phyloP scores from a whole-genome alignment of 2,329 filamentous ascomycete species.

The Byssoonygena ceratinophila region DNA sequence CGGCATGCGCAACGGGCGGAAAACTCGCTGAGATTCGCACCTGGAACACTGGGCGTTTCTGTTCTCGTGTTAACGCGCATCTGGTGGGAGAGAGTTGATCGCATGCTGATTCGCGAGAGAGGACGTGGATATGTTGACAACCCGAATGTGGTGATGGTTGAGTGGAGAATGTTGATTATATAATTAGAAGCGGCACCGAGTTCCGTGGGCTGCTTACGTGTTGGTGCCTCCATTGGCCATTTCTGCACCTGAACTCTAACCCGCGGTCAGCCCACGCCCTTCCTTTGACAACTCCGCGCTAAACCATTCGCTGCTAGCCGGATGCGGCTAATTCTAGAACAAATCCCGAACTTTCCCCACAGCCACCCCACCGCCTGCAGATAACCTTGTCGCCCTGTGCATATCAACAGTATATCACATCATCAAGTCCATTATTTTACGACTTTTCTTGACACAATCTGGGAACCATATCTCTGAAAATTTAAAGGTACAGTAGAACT shows the following conservation, averaged over 20 bases:
- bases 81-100: background rate
- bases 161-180: background rate
- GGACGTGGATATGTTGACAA: background rate
- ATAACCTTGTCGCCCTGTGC: background rate
- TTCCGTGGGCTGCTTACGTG: background rate
- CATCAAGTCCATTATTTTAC: no score
- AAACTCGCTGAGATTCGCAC: background rate
- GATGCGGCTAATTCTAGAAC: slow-evolving; percentile 6
- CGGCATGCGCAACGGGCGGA: background rate
- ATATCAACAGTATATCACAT: background rate
- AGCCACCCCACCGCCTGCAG: background rate
- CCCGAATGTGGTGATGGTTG: no score
- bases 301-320: background rate
- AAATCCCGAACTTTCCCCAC: background rate
- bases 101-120: background rate
- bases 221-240: background rate
- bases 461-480: no score
- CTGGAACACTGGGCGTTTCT: background rate
- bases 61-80: slow-evolving; percentile 5
- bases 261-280: background rate
- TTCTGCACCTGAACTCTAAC: background rate
- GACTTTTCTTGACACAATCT: no score
- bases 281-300: slow-evolving; percentile 8
- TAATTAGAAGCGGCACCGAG: background rate
- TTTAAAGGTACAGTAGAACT: no score